Percentiles rank a stretch among this genome's conserved stretches.
Evolutionary conservation across 2,329 filamentous ascomycete genomes (phyloP).

Genomic region (Monosporascus sp.): DNA sequence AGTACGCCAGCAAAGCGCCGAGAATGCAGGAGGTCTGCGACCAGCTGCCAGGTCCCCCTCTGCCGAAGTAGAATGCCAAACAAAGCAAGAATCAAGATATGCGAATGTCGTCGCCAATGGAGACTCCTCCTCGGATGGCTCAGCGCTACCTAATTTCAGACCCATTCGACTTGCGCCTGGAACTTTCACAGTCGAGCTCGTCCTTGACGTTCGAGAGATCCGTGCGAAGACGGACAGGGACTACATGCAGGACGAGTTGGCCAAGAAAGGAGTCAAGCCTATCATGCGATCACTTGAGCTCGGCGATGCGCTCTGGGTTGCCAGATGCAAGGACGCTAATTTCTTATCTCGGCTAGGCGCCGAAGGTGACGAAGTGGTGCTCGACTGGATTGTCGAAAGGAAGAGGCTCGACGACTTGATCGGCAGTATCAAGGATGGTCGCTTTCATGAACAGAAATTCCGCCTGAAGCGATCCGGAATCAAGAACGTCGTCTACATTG

Average conservation of each 20-base stretch:
- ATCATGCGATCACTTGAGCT: slow-evolving; percentile 65
- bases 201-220: slow-evolving; percentile 72
- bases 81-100: slow-evolving; percentile 20
- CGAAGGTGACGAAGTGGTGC: slow-evolving; percentile 64
- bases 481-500: slow-evolving; percentile 72
- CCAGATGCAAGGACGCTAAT: slow-evolving; percentile 58
- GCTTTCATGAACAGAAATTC: slow-evolving; percentile 82
- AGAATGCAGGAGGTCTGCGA: slow-evolving; percentile 4
- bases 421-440: slow-evolving; percentile 74
- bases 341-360: slow-evolving; percentile 51
- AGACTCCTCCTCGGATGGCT: slow-evolving; percentile 14
- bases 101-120: slow-evolving; percentile 37
- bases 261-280: slow-evolving; percentile 59
- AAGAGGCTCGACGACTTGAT: slow-evolving; percentile 77
- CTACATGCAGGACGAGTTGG: slow-evolving; percentile 69
- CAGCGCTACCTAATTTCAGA: slow-evolving; percentile 41
- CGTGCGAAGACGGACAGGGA: slow-evolving; percentile 68
- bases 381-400: slow-evolving; percentile 77
- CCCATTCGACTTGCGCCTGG: slow-evolving; percentile 59
- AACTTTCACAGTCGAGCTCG: slow-evolving; percentile 65
- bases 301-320: slow-evolving; percentile 75
- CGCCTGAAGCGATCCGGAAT: slow-evolving; percentile 66
- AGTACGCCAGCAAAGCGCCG: slow-evolving; percentile 4
- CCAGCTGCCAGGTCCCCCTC: slow-evolving; percentile 12
- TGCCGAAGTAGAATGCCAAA: slow-evolving; percentile 14